Conservation (phyloP, 2,329 filamentous ascomycete genomes). For the Epichloe brachyelytri region DNA sequence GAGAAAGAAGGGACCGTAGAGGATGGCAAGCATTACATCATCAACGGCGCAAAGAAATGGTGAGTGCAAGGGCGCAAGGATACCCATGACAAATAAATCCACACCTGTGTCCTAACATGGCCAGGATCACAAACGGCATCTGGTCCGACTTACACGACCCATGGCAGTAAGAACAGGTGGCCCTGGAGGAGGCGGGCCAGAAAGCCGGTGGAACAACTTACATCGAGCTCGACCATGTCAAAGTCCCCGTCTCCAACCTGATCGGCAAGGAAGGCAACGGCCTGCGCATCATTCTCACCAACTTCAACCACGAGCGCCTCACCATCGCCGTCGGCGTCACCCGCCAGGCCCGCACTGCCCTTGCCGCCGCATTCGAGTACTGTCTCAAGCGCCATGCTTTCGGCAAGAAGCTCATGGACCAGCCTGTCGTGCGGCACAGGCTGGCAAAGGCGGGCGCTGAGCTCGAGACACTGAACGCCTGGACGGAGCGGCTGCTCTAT, state of each 20-base stretch:
- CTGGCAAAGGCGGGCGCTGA: slow-evolving; percentile 43
- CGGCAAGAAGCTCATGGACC: slow-evolving; percentile 41
- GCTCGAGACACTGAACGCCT: slow-evolving; percentile 49
- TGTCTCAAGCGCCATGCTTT: slow-evolving; percentile 42
- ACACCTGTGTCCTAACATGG: neutral
- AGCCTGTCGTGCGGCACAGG: slow-evolving; percentile 46
- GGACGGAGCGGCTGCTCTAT: slow-evolving; percentile 47
- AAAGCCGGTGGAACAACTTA: slow-evolving; percentile 48
- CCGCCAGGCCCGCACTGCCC: slow-evolving; percentile 41
- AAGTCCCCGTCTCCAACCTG: slow-evolving; percentile 28
- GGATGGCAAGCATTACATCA: slow-evolving; percentile 40
- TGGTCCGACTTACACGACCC: slow-evolving; percentile 50
- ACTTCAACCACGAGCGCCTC: slow-evolving; percentile 49
- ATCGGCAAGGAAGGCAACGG: slow-evolving; percentile 41
- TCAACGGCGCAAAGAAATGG: slow-evolving; percentile 57
- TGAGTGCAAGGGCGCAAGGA: neutral
- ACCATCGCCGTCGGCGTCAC: slow-evolving; percentile 43
- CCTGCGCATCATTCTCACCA: slow-evolving; percentile 41
- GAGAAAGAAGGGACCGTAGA: slow-evolving; percentile 41
- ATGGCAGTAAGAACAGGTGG: slow-evolving; percentile 49
- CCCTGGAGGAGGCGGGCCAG: slow-evolving; percentile 38
- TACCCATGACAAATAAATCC: too few relatives aligned
- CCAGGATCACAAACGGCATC: slow-evolving; percentile 43
- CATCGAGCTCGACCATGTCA: slow-evolving; percentile 41
- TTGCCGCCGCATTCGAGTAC: slow-evolving; percentile 38